Evolutionary conservation across 352 stramenopile genomes (phyloP).

Genomic region (Phytophthora pisi): DNA sequence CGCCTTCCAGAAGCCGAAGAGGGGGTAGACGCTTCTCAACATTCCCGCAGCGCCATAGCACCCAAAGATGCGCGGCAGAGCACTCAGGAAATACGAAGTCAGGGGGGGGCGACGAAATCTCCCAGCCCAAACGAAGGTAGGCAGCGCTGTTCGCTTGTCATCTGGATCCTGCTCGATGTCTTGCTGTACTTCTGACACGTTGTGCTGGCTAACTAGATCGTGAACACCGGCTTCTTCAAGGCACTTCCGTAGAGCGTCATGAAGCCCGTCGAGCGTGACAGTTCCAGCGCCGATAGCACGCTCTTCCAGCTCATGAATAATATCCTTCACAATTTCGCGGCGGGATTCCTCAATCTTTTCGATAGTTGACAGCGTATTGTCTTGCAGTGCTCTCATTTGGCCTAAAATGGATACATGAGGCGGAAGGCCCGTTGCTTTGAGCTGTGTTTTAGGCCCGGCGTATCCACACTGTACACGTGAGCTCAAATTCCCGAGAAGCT

Average conservation of each 20-base stretch:
- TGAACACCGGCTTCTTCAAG: constrained; percentile 3
- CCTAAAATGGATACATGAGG: constrained; percentile 18
- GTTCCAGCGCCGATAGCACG: constrained; percentile 20
- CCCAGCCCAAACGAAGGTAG: constrained; percentile 10
- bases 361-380: constrained; percentile 2
- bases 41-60: constrained; percentile 15
- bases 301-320: constrained; percentile 16
- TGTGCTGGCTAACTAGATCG: constrained; percentile 3
- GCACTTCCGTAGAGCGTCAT: constrained; percentile 8
- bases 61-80: constrained; percentile 7
- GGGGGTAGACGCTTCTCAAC: constrained; percentile 8
- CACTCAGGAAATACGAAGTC: constrained; percentile 14
- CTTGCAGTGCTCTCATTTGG: constrained; percentile 15
- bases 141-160: background rate
- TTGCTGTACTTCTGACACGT: background rate
- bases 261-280: constrained; percentile 14
- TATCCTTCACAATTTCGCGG: constrained; percentile 5
- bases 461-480: constrained; percentile 6
- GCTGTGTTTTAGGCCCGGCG: background rate
- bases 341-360: constrained; percentile 8
- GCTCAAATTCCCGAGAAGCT: background rate
- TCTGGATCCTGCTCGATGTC: background rate
- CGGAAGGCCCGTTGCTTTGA: constrained; percentile 18
- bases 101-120: constrained; percentile 11
- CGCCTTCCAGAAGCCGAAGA: background rate